Evolutionary conservation across 1,284 basidiomycete species (phyloP), one percentile per base, ranked within the genome.

Genomic region (Boletus smithii): DNA sequence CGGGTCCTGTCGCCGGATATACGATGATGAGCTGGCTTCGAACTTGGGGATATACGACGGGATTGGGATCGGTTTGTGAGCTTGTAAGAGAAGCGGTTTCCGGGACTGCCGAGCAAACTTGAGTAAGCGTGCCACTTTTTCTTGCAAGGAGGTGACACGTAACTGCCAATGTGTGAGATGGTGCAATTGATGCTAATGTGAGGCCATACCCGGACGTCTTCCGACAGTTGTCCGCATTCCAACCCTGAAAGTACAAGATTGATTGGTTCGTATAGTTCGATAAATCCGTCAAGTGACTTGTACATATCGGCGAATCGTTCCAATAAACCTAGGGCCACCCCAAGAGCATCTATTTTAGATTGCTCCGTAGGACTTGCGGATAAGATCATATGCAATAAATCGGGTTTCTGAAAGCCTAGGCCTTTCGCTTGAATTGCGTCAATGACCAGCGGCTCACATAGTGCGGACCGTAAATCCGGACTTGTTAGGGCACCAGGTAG

Each of bases 61-160:
- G 58, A 99, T 97, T 7, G 97, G 91, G 44, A 99, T 94, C 3
- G 95, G 92, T 65, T 95, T 97, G 75, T 99, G 97, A 3, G 88
- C 79, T 73, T 99, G 97, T 24, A 99, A 76, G 10, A 76, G 75
- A 31, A 99, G 81, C 0, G 95, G 92, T 44, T 75, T 78, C 30
- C 95, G 88, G 1, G 81, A 75, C 62, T 85, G 78, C 4, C 67
- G 70, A 0, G 92, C 74, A 61, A 95, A 87, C 55, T 83, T 85
- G 49, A 97, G 73, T 43, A 91, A 72, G 20, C 85, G 80, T 24
- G 64, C 62, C 14, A 88, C 65, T 16, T 71, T 76, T 48, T 76
- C 75, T 13, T 56, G 67, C 32, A 72, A 60, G 2, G 69, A 71
- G 2, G 69, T 58, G 10, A 81, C 60, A 27, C 69, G 69, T 3